phyloP scores from a whole-genome alignment of 2,329 filamentous ascomycete species.

The Colletotrichum orchidophilum region DNA sequence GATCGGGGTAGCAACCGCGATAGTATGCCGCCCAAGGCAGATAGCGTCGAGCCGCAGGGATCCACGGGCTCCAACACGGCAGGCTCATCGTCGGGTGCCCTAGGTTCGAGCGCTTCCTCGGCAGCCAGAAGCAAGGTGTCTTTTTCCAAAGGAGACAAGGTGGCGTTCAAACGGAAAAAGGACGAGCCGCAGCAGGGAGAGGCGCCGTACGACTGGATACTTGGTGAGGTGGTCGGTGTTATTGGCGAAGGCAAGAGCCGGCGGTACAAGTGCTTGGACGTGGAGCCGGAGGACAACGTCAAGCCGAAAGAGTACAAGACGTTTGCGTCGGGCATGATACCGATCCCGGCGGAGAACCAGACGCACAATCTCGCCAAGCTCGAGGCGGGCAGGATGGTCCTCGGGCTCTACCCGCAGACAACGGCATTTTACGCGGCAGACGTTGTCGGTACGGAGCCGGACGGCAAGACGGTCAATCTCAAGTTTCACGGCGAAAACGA shows the following conservation, averaged over 20 bases:
- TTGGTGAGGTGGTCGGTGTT: conserved; percentile 80
- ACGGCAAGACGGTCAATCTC: conserved; percentile 65
- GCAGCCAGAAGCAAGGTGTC: conserved; percentile 54
- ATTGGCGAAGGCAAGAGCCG: conserved; percentile 80
- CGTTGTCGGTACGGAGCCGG: conserved; percentile 74
- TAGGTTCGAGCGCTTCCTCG: conserved; percentile 27
- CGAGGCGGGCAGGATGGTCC: conserved; percentile 74
- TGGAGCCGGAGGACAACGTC: conserved; percentile 76
- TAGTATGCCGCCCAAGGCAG: conserved; percentile 64
- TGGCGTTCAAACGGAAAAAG: conserved; percentile 71
- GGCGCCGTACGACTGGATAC: conserved; percentile 70
- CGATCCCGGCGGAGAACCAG: conserved; percentile 69
- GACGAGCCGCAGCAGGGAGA: conserved; percentile 53
- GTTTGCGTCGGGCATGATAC: conserved; percentile 79
- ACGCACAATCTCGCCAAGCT: conserved; percentile 65
- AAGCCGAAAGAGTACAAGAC: conserved; percentile 76
- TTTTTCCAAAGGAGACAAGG: conserved; percentile 70
- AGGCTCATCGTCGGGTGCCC: conserved; percentile 37
- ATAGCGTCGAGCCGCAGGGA: conserved; percentile 64
- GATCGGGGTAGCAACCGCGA: conserved; percentile 53
- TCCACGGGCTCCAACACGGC: conserved; percentile 48
- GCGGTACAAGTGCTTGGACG: conserved; percentile 82
- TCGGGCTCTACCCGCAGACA: conserved; percentile 84
- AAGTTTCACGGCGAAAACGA: conserved; percentile 85
- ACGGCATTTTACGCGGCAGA: conserved; percentile 89